phyloP scores from a whole-genome alignment of 2,329 filamentous ascomycete genomes.

The Aspergillus sp. region DNA sequence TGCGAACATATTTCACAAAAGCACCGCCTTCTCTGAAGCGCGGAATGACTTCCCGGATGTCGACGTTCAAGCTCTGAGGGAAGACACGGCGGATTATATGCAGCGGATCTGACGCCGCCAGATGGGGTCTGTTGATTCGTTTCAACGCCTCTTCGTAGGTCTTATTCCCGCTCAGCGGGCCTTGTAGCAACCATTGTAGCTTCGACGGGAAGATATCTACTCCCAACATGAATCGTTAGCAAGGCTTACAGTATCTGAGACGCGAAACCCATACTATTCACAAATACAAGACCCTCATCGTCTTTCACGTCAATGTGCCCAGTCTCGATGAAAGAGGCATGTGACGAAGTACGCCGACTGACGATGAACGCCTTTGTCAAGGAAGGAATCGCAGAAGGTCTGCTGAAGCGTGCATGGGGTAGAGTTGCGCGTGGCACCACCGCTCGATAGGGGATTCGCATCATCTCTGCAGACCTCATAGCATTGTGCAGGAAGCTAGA shows the following conservation, averaged over 20 bases:
- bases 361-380: neutral
- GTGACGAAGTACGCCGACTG: slow-evolving; percentile 19
- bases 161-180: slow-evolving; percentile 51
- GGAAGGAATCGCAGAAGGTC: neutral
- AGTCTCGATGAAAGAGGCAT: slow-evolving; percentile 63
- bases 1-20: slow-evolving; percentile 79
- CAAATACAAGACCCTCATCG: slow-evolving; percentile 83
- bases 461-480: slow-evolving; percentile 23
- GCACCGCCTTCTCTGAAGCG: slow-evolving; percentile 88
- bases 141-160: slow-evolving; percentile 53
- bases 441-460: slow-evolving; percentile 16
- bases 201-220: slow-evolving; percentile 81
- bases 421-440: slow-evolving; percentile 11
- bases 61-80: slow-evolving; percentile 62
- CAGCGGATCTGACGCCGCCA: slow-evolving; percentile 58
- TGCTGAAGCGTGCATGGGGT: slow-evolving; percentile 7
- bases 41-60: slow-evolving; percentile 78
- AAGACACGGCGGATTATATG: slow-evolving; percentile 62
- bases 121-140: slow-evolving; percentile 52
- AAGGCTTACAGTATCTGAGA: neutral
- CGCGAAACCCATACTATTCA: slow-evolving; percentile 68
- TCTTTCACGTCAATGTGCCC: slow-evolving; percentile 78
- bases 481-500: slow-evolving; percentile 4
- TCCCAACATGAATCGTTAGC: slow-evolving; percentile 10
- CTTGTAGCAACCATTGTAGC: slow-evolving; percentile 62